Percentiles rank a stretch among this genome's conserved stretches.
phyloP scores from a whole-genome alignment of 371 early-diverging fungal genomes.

The Apophysomyces trapeziformis region DNA sequence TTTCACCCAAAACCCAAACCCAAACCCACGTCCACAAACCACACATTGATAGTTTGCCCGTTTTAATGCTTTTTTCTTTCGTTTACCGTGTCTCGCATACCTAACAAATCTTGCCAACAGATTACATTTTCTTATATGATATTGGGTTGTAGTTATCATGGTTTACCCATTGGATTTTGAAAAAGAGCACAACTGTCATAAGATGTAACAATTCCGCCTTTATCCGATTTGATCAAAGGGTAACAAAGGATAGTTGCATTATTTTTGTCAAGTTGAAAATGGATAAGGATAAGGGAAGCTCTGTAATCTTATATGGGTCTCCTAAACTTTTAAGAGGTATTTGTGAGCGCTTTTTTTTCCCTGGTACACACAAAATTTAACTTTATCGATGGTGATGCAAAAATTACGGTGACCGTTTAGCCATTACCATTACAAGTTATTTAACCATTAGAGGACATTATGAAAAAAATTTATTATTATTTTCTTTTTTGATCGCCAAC shows the following conservation, averaged over 20 bases:
- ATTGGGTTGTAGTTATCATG: too few relatives aligned
- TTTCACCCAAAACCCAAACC: neutral
- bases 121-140: neutral
- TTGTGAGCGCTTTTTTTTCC: neutral
- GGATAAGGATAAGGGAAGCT: neutral
- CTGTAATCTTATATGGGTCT: neutral
- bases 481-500: neutral
- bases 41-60: conserved; percentile 8
- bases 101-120: neutral
- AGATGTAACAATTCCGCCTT: neutral
- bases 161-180: too few relatives aligned
- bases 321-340: conserved; percentile 4
- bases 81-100: conserved; percentile 4
- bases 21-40: neutral
- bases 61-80: conserved; percentile 1
- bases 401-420: neutral
- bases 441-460: conserved; percentile 10
- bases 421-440: conserved; percentile 3
- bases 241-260: neutral
- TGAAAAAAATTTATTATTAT: neutral
- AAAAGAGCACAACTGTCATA: too few relatives aligned
- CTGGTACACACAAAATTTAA: conserved; percentile 3
- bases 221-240: neutral
- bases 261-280: neutral
- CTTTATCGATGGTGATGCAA: conserved; percentile 5